Percentiles rank a stretch among this genome's conserved stretches.
These are phyloP conservation scores for Tarenaya hassleriana DNA, from an alignment of 345 rosid genomes.

Conservation along the genomic window DNA sequence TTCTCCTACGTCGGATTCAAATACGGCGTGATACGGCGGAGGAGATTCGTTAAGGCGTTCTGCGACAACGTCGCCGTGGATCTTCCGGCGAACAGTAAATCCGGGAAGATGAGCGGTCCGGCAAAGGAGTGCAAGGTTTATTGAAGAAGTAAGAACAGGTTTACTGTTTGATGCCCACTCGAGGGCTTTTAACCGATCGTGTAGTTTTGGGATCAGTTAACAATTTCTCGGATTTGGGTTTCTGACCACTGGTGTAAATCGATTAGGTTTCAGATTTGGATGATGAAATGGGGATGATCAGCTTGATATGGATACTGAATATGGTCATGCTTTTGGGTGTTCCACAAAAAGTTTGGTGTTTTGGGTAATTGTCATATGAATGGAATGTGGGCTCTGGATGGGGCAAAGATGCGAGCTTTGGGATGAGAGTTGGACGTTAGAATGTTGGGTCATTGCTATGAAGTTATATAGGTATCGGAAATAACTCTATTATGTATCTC, in stretches of 20 bases:
- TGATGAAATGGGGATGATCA: neutral
- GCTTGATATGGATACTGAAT: too few relatives aligned
- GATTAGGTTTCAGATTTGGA: neutral
- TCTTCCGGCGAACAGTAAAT: conserved; percentile 30
- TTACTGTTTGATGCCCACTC: neutral
- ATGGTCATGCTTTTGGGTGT: too few relatives aligned
- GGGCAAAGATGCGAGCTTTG: too few relatives aligned
- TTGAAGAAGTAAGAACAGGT: conserved; percentile 8
- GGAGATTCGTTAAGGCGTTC: conserved; percentile 35
- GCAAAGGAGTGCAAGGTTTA: conserved; percentile 33
- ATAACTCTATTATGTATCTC: too few relatives aligned
- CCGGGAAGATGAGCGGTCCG: conserved; percentile 56
- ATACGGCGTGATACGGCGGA: conserved; percentile 45
- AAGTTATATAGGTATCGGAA: too few relatives aligned
- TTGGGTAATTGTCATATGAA: too few relatives aligned
- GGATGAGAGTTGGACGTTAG: too few relatives aligned
- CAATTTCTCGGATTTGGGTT: neutral
- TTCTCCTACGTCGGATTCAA: conserved; percentile 36
- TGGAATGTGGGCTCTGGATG: too few relatives aligned
- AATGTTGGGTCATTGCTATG: too few relatives aligned
- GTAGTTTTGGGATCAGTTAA: neutral
- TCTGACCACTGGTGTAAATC: conserved; percentile 2
- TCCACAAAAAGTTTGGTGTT: too few relatives aligned
- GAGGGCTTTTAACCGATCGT: neutral
- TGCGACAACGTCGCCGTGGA: conserved; percentile 41